Percentiles rank a stretch among this genome's conserved stretches.
These are phyloP conservation scores for Nigrospora osmanthi DNA, from an alignment of 2,329 filamentous ascomycete genomes.

Conservation along the genomic window DNA sequence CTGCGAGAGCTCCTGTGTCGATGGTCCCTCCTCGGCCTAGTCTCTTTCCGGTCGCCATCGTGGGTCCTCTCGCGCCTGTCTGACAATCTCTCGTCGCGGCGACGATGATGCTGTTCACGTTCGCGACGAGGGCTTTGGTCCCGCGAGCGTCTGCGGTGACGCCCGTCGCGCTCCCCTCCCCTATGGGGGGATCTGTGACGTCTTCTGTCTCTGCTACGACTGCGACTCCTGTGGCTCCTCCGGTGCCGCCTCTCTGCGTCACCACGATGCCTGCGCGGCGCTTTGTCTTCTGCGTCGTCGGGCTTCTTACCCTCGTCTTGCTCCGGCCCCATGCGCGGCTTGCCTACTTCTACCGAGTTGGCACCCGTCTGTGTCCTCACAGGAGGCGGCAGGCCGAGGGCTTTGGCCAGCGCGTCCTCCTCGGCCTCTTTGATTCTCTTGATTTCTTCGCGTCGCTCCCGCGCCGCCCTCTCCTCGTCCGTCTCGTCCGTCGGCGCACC, in stretches of 20 bases:
- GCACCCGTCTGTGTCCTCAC: slow-evolving; percentile 49
- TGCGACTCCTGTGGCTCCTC: slow-evolving; percentile 15
- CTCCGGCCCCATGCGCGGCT: slow-evolving; percentile 21
- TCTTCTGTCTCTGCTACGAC: slow-evolving; percentile 5
- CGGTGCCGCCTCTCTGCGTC: slow-evolving; percentile 24
- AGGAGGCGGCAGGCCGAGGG: slow-evolving; percentile 71
- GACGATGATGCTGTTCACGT: slow-evolving; percentile 6
- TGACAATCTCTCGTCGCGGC: slow-evolving; percentile 34
- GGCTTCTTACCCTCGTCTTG: slow-evolving; percentile 9
- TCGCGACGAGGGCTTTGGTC: slow-evolving; percentile 3
- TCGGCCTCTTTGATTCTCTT: slow-evolving; percentile 82
- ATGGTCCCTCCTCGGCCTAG: slow-evolving; percentile 8
- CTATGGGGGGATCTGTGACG: slow-evolving; percentile 15
- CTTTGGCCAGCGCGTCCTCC: slow-evolving; percentile 79
- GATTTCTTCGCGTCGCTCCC: slow-evolving; percentile 69
- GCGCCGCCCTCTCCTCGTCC: slow-evolving; percentile 47
- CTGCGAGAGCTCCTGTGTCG: slow-evolving; percentile 11
- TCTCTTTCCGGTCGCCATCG: slow-evolving; percentile 10
- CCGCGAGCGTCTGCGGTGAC: not conserved
- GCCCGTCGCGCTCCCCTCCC: slow-evolving; percentile 7
- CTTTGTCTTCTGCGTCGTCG: not conserved
- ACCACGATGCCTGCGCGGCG: slow-evolving; percentile 13
- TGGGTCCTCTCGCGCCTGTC: slow-evolving; percentile 27
- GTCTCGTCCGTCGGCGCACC: slow-evolving; percentile 42
- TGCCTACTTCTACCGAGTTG: slow-evolving; percentile 59